These are phyloP conservation scores for Atalantia buxifolia DNA, from an alignment of 345 rosid genomes.

Conservation along the genomic window DNA sequence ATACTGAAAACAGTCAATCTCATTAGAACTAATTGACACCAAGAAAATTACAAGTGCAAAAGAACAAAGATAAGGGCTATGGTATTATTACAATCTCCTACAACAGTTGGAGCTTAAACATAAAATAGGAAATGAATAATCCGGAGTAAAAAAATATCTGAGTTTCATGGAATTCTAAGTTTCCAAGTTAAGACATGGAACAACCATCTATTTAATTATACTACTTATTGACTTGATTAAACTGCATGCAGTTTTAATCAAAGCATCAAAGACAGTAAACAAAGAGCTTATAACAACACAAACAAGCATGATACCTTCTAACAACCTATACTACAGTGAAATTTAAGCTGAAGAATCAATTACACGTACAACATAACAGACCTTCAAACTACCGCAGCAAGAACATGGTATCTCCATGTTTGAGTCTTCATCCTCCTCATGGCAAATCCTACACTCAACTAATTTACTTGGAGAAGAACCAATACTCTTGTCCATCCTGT, in stretches of 20 bases:
- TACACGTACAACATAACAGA: slow-evolving; percentile 14
- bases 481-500: slow-evolving; percentile 28
- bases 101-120: neutral
- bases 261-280: neutral
- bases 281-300: neutral
- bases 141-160: too few species aligned
- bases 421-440: slow-evolving; percentile 71
- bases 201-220: neutral
- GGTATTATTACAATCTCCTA: neutral
- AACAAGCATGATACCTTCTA: neutral
- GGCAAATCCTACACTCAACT: slow-evolving; percentile 83
- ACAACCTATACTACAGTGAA: neutral
- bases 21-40: neutral
- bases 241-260: neutral
- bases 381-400: slow-evolving; percentile 91
- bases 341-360: neutral
- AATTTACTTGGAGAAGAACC: slow-evolving; percentile 34
- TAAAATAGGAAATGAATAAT: too few species aligned
- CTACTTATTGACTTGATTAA: neutral
- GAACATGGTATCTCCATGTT: slow-evolving; percentile 84
- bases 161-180: too few species aligned
- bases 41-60: neutral
- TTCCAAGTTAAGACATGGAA: too few species aligned
- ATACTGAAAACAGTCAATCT: slow-evolving; percentile 44
- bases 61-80: neutral